phyloP scores from a whole-genome alignment of 495 filamentous ascomycete species.

The Aspergillus coremiiformis region DNA sequence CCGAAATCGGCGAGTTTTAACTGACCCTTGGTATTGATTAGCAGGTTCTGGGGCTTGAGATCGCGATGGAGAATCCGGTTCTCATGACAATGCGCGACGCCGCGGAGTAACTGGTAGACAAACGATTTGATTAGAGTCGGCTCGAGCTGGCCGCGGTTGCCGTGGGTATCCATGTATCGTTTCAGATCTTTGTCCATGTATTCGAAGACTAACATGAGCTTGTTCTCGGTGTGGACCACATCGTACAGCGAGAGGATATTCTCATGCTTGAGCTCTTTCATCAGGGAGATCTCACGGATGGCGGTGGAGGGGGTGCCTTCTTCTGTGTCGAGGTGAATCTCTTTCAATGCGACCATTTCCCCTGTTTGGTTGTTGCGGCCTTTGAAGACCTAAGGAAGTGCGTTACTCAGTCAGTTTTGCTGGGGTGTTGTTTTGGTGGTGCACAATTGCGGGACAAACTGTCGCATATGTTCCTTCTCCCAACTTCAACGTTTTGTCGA shows the following conservation, averaged over 20 bases:
- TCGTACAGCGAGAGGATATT: conserved; percentile 96
- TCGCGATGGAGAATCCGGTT: conserved; percentile 92
- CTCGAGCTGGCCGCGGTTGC: conserved; percentile 73
- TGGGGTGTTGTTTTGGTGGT: background rate
- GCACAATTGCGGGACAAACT: conserved; percentile 43
- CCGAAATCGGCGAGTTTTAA: conserved; percentile 91
- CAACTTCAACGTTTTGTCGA: too few species aligned
- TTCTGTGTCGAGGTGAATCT: conserved; percentile 97
- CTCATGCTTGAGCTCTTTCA: conserved; percentile 98
- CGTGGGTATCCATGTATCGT: conserved; percentile 91
- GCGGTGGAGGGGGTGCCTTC: conserved; percentile 95
- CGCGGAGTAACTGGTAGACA: conserved; percentile 87
- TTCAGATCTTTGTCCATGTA: conserved; percentile 97
- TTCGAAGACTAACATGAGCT: conserved; percentile 97
- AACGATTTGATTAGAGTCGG: conserved; percentile 85
- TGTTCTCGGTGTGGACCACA: conserved; percentile 98
- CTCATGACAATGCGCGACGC: conserved; percentile 92
- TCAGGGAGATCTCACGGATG: conserved; percentile 94
- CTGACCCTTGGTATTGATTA: conserved; percentile 84
- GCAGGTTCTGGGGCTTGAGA: conserved; percentile 86
- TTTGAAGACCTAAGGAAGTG: conserved; percentile 83
- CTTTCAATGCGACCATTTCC: conserved; percentile 92
- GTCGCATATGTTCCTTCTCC: conserved; percentile 99
- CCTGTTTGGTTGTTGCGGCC: conserved; percentile 91
- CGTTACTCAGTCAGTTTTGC: background rate